Base-by-base conservation (phyloP, 495 filamentous ascomycete genomes). In the Annulohypoxylon maeteangense region DNA sequence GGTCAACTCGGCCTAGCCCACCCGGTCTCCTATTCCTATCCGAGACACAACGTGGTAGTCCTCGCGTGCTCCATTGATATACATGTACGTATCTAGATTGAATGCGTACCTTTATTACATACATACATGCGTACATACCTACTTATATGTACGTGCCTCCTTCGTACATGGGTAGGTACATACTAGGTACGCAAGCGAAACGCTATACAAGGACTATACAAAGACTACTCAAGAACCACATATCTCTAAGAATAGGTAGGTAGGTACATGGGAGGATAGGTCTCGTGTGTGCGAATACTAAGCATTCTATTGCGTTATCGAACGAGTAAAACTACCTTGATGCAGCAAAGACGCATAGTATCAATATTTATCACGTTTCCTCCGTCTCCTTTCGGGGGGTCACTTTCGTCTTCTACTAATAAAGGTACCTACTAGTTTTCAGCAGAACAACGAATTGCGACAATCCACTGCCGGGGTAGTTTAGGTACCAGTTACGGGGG, bases 31-130 rank as follows among this genome's bases (percentile, higher is more conserved):
- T 55, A 65, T 69, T 69, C 70, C 65, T 66, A 69, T 66, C 65
- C 50, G 70, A 69, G 70, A 73, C 70, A 63, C 16, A 73, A 69
- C 65, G 70, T 73, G 70, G 70, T 69, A 67, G 65, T 65, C 36
- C 56, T 73, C 65, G 70, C 70, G 61, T 73, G 70, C 65, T 62
- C 50, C 44, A 34, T 69, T 14, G 38, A 32, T 20, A 23, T 64
- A 32, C 63, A 51, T 59, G 36, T 42, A 42, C 27, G 22, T 40
- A 51, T 57, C 38, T 36, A 34, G 51, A 48, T 62, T 56, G 40
- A 47, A 50, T 44, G 55, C 34, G 65, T 56, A 50, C 47, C 7
- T 70, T 65, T 18, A 51, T 12, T 57, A 58, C 56, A 60, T 51
- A 12, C 47, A 23, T 29, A 11, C 22, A 60, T 51, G 23, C 47